These are phyloP conservation scores for Hondaea fermentalgiana DNA, from an alignment of 108 stramenopile genomes.

Conservation along the genomic window DNA sequence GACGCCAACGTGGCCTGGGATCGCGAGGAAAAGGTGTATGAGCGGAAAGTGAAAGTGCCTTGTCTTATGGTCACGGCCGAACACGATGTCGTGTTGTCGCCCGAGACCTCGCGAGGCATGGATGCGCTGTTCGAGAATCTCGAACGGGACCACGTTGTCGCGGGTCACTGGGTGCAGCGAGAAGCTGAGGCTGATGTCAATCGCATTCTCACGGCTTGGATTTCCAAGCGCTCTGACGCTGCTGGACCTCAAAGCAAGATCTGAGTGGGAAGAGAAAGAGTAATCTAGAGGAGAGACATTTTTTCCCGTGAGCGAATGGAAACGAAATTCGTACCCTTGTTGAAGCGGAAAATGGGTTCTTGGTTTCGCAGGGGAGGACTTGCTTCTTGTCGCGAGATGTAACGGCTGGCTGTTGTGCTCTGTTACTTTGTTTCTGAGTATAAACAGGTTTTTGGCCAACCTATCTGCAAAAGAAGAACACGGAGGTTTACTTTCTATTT, in stretches of 20 bases:
- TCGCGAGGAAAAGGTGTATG: background rate
- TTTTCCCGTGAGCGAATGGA: too few relatives aligned
- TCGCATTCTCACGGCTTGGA: background rate
- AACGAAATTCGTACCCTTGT: too few relatives aligned
- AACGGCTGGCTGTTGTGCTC: too few relatives aligned
- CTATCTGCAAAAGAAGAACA: too few relatives aligned
- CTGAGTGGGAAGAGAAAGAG: too few relatives aligned
- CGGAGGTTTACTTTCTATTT: too few relatives aligned
- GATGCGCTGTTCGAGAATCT: background rate
- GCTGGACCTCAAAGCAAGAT: background rate
- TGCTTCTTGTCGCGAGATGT: too few relatives aligned
- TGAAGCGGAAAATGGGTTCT: too few relatives aligned
- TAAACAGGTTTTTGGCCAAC: too few relatives aligned
- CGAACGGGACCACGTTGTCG: background rate
- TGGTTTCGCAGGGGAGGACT: too few relatives aligned
- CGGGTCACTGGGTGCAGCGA: background rate
- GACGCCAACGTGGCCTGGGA: conserved; percentile 12
- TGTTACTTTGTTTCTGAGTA: too few relatives aligned
- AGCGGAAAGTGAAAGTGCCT: background rate
- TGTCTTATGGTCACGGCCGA: conserved; percentile 3
- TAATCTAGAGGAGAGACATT: too few relatives aligned
- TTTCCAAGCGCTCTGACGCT: background rate
- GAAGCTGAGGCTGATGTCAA: background rate
- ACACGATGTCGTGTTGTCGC: background rate
- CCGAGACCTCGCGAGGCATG: background rate